Base-by-base conservation (phyloP, 441 rosid genomes). In the Erodium trifolium region DNA sequence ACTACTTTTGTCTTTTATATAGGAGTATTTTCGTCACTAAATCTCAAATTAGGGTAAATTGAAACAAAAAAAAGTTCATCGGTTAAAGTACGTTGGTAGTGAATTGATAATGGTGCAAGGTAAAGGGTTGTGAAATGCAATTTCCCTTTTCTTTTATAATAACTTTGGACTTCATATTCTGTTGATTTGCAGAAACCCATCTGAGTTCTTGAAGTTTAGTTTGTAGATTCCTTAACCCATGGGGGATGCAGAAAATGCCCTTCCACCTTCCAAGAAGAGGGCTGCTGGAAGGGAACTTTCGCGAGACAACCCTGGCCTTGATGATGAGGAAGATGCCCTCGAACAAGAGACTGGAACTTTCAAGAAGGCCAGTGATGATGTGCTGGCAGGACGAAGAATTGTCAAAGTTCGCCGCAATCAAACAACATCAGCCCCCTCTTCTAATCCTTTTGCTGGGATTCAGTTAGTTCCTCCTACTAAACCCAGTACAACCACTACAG, bases 221-320 rank as follows among this genome's bases (percentile, higher is more conserved):
- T 60, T 41, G 71, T 75, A 16, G 11, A 47, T 73, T 23, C 29
- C 45, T 39, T 39, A 39, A 39, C 4, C 73, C 60, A 92, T 92
- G 98, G 86, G 89, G 71, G 98, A 90, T 66, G 73, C 95, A 9
- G 92, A 88, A 49, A 79, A 78, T 78, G 74, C 73, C 23, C 85
- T 88, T 75, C 88, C 91, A 23, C 77, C 95, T 77, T 87, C 96
- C 51, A 92, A 86, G 89, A 92, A 92, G 88, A 90, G 98, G 76
- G 89, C 86, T 70, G 96, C 98, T 45, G 88, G 86, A 70, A 84
- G 89, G 69, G 93, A 92, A 73, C 81, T 92, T 23, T 85, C 94
- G 62, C 86, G 83, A 55, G 97, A 92, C 14, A 85, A 86, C 68
- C 92, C 93, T 77, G 95, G 88, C 23, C 91, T 88, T 63, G 96